Evolutionary conservation across 2,329 filamentous ascomycete species (phyloP).

Genomic region (Fusarium nanum): DNA sequence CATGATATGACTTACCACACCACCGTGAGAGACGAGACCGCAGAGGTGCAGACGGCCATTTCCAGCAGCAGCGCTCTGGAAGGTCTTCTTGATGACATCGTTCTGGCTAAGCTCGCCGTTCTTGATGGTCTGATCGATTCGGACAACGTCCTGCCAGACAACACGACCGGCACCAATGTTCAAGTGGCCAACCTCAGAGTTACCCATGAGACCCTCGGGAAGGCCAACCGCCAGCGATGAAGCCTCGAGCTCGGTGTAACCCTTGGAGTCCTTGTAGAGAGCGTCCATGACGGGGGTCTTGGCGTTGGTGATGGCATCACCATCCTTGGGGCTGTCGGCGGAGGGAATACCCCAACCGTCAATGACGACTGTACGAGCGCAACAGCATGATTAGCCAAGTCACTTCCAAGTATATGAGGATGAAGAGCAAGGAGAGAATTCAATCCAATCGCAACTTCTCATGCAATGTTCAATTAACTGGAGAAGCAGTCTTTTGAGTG

Average conservation of each 20-base stretch:
- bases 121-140: conserved; percentile 94
- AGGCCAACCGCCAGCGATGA: conserved; percentile 96
- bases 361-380: conserved; percentile 83
- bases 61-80: conserved; percentile 83
- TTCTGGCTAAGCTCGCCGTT: conserved; percentile 82
- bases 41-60: conserved; percentile 93
- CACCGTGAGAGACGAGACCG: conserved; percentile 93
- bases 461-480: conserved; percentile 22
- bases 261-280: conserved; percentile 83
- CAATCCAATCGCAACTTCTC: conserved; percentile 48
- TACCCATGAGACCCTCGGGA: conserved; percentile 97
- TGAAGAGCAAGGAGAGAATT: conserved; percentile 62
- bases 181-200: conserved; percentile 97
- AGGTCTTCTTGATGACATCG: conserved; percentile 79
- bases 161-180: conserved; percentile 98
- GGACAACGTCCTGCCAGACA: conserved; percentile 98
- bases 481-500: conserved; percentile 39
- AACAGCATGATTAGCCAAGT: conserved; percentile 69
- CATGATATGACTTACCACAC: conserved; percentile 71
- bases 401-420: conserved; percentile 67
- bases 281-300: conserved; percentile 95
- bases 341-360: conserved; percentile 96
- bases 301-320: conserved; percentile 94
- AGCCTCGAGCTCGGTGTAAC: conserved; percentile 92
- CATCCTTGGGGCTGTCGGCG: conserved; percentile 82